Evolutionary conservation across 768 basidiomycete species (phyloP), one percentile per base, ranked within the genome.

Genomic region (Leucocoprinus leucothites): DNA sequence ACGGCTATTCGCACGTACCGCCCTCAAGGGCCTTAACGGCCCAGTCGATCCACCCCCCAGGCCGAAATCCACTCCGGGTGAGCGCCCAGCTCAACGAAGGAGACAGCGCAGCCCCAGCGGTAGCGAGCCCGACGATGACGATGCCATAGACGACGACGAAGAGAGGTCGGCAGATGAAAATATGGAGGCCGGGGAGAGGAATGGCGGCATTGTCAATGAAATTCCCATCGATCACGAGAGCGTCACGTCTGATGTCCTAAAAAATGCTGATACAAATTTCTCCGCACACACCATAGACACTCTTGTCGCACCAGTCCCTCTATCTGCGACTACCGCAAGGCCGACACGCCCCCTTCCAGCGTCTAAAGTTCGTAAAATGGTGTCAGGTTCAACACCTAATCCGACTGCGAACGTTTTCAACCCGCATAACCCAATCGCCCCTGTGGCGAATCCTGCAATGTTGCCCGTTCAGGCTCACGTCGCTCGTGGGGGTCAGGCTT

Each of bases 381-480:
- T 70, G 14, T 58, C 67, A 64, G 60, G 34, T 57, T 58, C 59
- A 43, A 53, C 57, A 58, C 61, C 60, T 44, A 62, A 57, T 59
- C 57, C 47, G 31, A n/a, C n/a, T n/a, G n/a, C n/a, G n/a, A n/a
- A n/a, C n/a, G n/a, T n/a, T n/a, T n/a, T n/a, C n/a, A 65, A 73
- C 57, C 65, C 74, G 25, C 70, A 77, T 61, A 78, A 75, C 54
- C 77, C 82, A 3, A 62, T 81, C 22, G 75, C 78, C 6, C 70
- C 72, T 9, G 69, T 75, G 2, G 78, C 84, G 1, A 92, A 92
- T 67, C 91, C 91, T 0, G 77, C 82, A 56, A 87, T 92, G 84
- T 73, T 94, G 3, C 94, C 94, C 26, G 78, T 91, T 0, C 89
- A 90, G 63, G 91, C 91, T 2, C 84, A 86, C 42, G 88, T 92